A percentile compares a stretch with the other conserved stretches of the same genome.
Conservation (phyloP, 2,329 filamentous ascomycete genomes). For the Sporothrix globosa region DNA sequence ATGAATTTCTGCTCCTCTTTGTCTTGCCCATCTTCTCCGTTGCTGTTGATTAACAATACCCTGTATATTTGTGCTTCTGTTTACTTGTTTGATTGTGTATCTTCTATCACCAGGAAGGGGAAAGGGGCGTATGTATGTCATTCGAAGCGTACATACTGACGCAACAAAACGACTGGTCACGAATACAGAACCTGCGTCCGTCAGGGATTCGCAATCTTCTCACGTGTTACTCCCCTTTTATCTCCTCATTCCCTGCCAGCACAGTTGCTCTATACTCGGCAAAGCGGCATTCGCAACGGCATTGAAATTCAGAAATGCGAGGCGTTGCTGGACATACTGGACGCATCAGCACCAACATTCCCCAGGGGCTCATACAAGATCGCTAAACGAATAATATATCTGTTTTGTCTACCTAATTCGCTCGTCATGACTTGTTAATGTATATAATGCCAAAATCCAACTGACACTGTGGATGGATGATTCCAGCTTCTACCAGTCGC, state of each 20-base stretch:
- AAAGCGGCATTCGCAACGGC: background rate
- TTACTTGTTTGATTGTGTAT: background rate
- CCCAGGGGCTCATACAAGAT: background rate
- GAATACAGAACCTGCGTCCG: too few relatives aligned
- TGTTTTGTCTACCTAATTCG: background rate
- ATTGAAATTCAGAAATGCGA: background rate
- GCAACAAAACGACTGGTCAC: background rate
- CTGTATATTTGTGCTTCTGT: background rate
- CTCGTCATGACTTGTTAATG: background rate
- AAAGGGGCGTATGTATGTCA: background rate
- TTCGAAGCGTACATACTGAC: background rate
- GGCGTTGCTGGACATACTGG: background rate
- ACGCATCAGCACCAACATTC: background rate
- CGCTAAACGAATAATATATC: background rate
- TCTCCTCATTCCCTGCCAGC: background rate
- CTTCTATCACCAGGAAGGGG: background rate
- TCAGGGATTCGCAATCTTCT: background rate
- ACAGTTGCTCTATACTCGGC: background rate
- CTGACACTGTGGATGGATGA: too few relatives aligned
- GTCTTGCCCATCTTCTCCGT: background rate
- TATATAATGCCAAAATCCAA: too few relatives aligned
- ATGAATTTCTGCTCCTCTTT: too few relatives aligned
- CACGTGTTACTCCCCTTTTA: background rate
- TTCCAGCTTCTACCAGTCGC: slow-evolving; percentile 8
- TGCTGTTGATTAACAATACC: background rate